These are phyloP conservation scores for Amniculicola lignicola DNA, from an alignment of 495 filamentous ascomycete species.

Conservation along the genomic window DNA sequence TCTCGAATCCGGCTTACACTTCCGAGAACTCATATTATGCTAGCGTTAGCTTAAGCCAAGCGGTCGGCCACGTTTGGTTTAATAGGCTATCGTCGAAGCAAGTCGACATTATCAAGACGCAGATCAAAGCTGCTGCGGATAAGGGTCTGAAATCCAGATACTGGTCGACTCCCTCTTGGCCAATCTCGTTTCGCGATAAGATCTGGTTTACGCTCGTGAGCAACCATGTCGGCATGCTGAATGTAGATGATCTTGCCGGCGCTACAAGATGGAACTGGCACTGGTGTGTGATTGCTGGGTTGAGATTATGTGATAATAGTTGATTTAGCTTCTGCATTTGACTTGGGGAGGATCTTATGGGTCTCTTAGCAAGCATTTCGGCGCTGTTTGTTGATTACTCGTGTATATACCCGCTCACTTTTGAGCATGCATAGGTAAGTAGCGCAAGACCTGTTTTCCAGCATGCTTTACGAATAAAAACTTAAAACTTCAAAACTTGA, in stretches of 20 bases:
- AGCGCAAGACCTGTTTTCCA: no score
- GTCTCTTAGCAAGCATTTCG: no score
- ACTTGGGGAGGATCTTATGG: no score
- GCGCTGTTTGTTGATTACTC: no score
- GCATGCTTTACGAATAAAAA: no score
- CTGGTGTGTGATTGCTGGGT: constrained; percentile 26
- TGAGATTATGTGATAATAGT: constrained; percentile 18
- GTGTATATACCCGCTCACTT: no score
- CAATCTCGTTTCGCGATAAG: constrained; percentile 25
- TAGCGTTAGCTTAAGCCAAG: constrained; percentile 16
- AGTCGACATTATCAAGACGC: constrained; percentile 17
- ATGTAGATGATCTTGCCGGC: constrained; percentile 28
- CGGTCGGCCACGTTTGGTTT: constrained; percentile 18
- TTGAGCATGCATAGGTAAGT: no score
- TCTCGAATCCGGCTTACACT: constrained; percentile 14
- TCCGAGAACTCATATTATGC: constrained; percentile 30
- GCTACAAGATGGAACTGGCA: constrained; percentile 33
- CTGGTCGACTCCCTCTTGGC: constrained; percentile 29
- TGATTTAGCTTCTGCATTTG: no score
- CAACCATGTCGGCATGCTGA: constrained; percentile 26
- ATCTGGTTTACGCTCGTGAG: constrained; percentile 22
- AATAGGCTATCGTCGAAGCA: constrained; percentile 3
- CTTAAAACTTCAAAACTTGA: no score
- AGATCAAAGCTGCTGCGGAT: constrained; percentile 20
- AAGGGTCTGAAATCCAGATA: constrained; percentile 28